Percentiles rank a stretch among this genome's conserved stretches.
These are phyloP conservation scores for Gossypium sturtianum DNA, from an alignment of 345 rosid species.

Conservation along the genomic window DNA sequence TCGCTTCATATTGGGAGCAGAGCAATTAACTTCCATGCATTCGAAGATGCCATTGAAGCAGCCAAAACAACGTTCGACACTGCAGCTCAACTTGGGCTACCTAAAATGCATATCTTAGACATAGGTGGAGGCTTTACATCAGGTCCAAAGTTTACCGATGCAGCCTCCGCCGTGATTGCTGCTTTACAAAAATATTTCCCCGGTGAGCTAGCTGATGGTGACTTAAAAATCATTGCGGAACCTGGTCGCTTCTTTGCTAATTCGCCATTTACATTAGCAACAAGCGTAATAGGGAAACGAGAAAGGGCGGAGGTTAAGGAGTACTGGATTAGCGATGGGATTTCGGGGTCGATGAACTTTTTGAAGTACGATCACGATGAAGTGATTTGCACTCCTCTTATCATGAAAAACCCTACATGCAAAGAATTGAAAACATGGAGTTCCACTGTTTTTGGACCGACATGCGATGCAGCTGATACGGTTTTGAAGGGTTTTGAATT, in stretches of 20 bases:
- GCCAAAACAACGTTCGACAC: constrained; percentile 23
- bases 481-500: constrained; percentile 17
- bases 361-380: neutral
- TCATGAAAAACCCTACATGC: neutral
- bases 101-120: constrained; percentile 17
- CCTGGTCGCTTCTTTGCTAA: constrained; percentile 31
- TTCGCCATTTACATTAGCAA: constrained; percentile 19
- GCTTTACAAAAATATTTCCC: constrained; percentile 20
- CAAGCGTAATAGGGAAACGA: constrained; percentile 26
- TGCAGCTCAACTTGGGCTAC: constrained; percentile 21
- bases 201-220: neutral
- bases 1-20: constrained; percentile 29
- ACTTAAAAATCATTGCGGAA: constrained; percentile 21
- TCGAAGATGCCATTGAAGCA: constrained; percentile 18
- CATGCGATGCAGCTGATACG: constrained; percentile 22
- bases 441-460: constrained; percentile 30
- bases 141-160: constrained; percentile 16
- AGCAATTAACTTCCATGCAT: constrained; percentile 8
- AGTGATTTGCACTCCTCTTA: neutral
- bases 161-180: constrained; percentile 7
- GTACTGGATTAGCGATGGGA: constrained; percentile 32
- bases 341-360: constrained; percentile 18
- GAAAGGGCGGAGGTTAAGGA: constrained; percentile 16
- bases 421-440: neutral
- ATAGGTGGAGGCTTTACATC: constrained; percentile 29